Conservation (phyloP, 805 yeast species). For the Pichia eremophila region DNA sequence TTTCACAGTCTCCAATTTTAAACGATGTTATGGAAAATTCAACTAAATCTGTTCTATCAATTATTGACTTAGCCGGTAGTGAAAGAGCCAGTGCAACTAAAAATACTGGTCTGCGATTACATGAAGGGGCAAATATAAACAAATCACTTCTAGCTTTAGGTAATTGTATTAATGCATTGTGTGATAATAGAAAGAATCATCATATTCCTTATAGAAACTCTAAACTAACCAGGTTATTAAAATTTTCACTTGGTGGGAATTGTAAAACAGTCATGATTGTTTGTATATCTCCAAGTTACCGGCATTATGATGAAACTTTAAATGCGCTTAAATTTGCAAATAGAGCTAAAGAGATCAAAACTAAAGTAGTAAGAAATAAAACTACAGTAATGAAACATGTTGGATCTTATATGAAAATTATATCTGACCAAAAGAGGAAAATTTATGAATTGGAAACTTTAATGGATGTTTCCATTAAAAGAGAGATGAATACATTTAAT, state of each 20-base stretch:
- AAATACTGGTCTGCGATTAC: conserved; percentile 70
- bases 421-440: conserved; percentile 68
- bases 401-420: conserved; percentile 75
- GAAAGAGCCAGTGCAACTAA: conserved; percentile 88
- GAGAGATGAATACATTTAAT: conserved; percentile 28
- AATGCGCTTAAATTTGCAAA: conserved; percentile 88
- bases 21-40: conserved; percentile 60
- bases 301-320: conserved; percentile 86
- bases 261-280: conserved; percentile 96
- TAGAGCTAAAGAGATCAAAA: conserved; percentile 83
- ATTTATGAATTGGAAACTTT: conserved; percentile 58
- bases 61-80: conserved; percentile 91
- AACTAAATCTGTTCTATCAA: conserved; percentile 69
- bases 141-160: conserved; percentile 83
- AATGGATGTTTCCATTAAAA: conserved; percentile 35
- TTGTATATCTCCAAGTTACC: conserved; percentile 79
- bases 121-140: conserved; percentile 92
- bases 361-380: conserved; percentile 64
- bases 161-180: conserved; percentile 85
- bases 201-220: conserved; percentile 92
- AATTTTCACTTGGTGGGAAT: conserved; percentile 87
- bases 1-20: conserved; percentile 47
- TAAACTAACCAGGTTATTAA: conserved; percentile 75
- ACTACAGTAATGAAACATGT: conserved; percentile 75
- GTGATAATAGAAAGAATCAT: conserved; percentile 55